These are phyloP conservation scores for Aspergillus brunneoviolaceus DNA, from an alignment of 2,329 filamentous ascomycete species.

Conservation along the genomic window DNA sequence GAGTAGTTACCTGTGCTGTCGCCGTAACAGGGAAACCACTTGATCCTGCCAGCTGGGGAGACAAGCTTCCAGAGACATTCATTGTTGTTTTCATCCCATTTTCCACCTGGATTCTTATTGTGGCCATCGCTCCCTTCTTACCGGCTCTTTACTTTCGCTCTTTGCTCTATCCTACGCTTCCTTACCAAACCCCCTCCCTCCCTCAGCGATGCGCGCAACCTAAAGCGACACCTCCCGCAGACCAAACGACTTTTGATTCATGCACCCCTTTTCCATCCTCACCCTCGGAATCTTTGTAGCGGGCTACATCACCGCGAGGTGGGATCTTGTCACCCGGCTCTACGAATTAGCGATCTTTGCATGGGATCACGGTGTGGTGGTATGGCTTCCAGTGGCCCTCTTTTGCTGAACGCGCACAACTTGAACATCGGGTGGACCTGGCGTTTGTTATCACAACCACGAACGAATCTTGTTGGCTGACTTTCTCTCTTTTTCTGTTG, in stretches of 20 bases:
- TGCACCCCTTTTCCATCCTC: constrained; percentile 97
- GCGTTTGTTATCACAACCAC: background rate
- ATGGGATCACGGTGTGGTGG: constrained; percentile 97
- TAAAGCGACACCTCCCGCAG: constrained; percentile 24
- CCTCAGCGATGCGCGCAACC: constrained; percentile 34
- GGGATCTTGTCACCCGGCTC: constrained; percentile 93
- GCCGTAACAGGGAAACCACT: background rate
- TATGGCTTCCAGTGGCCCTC: constrained; percentile 48
- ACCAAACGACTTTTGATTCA: constrained; percentile 48
- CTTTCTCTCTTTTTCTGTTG: background rate
- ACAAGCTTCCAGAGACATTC: background rate
- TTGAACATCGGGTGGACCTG: background rate
- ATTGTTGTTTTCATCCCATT: background rate
- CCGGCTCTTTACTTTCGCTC: background rate
- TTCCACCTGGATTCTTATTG: no score
- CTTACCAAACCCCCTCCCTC: background rate
- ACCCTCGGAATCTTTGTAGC: constrained; percentile 98
- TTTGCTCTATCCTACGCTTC: background rate
- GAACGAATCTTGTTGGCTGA: constrained; percentile 6
- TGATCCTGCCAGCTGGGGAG: background rate
- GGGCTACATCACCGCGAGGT: constrained; percentile 98
- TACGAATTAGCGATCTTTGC: constrained; percentile 98
- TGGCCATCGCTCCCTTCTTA: constrained; percentile 1
- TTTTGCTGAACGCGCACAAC: constrained; percentile 2
- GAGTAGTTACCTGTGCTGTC: no score